A percentile compares a stretch with the other conserved stretches of the same genome.
These are phyloP conservation scores for Aphanomyces stellatus DNA, from an alignment of 352 stramenopile species.

Conservation along the genomic window DNA sequence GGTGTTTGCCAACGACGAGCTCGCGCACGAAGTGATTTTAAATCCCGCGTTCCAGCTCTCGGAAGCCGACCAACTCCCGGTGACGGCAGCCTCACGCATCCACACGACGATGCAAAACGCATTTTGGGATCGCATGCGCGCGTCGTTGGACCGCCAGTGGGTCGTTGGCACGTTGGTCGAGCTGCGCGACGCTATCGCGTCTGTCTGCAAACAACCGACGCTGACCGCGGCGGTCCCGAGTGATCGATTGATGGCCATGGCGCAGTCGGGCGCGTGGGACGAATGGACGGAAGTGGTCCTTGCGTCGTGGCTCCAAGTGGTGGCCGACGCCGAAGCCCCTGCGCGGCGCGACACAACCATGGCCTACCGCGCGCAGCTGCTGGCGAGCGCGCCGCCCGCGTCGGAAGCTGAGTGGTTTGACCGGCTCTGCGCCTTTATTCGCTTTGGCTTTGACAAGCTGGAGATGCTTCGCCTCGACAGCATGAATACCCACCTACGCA, in stretches of 20 bases:
- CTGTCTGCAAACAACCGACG: conserved; percentile 13
- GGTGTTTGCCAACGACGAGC: conserved; percentile 44
- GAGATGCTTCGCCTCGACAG: conserved; percentile 54
- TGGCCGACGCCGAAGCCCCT: conserved; percentile 43
- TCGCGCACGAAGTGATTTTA: conserved; percentile 68
- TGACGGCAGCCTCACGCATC: conserved; percentile 25
- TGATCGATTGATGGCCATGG: not conserved
- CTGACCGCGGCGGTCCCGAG: not conserved
- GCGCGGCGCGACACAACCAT: conserved; percentile 38
- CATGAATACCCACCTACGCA: conserved; percentile 45
- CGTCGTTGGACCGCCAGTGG: conserved; percentile 36
- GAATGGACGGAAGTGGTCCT: conserved; percentile 9
- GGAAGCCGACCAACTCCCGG: not conserved
- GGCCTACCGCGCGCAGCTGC: conserved; percentile 29
- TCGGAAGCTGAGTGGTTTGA: conserved; percentile 19
- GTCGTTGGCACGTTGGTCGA: conserved; percentile 45
- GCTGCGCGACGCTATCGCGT: conserved; percentile 33
- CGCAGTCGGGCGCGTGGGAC: not conserved
- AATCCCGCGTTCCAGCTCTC: conserved; percentile 51
- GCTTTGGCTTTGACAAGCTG: conserved; percentile 54
- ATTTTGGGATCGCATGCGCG: conserved; percentile 58
- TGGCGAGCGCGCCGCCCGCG: conserved; percentile 23
- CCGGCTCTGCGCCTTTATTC: conserved; percentile 44
- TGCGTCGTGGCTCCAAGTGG: conserved; percentile 33
- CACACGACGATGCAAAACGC: conserved; percentile 45